A percentile compares a stretch with the other conserved stretches of the same genome.
phyloP scores from a whole-genome alignment of 108 stramenopile genomes.

The Nitzschia putrida region DNA sequence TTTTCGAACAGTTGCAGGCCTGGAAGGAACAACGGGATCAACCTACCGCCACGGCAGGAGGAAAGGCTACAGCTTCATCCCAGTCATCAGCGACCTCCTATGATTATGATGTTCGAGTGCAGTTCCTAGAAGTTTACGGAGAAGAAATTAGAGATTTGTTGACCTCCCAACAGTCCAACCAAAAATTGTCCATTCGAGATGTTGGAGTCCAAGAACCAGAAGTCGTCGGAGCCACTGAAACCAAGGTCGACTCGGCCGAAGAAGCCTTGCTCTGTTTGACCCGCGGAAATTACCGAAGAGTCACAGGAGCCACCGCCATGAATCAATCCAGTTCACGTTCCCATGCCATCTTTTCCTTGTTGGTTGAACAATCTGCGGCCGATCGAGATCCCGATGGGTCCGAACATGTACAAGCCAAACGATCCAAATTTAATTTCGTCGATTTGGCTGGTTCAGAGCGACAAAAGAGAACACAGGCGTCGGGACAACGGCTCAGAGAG shows the following conservation, averaged over 20 bases:
- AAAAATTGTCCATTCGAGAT: conserved; percentile 75
- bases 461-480: conserved; percentile 72
- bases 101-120: conserved; percentile 66
- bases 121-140: conserved; percentile 86
- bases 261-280: conserved; percentile 85
- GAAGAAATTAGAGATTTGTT: conserved; percentile 94
- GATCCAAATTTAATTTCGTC: conserved; percentile 78
- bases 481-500: conserved; percentile 87
- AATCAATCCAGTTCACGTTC: conserved; percentile 78
- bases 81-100: conserved; percentile 18
- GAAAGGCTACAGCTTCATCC: not conserved
- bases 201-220: conserved; percentile 67
- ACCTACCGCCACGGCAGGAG: not conserved
- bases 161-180: conserved; percentile 11
- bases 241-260: conserved; percentile 68
- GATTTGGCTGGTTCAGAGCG: conserved; percentile 94
- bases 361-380: conserved; percentile 59
- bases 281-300: conserved; percentile 80
- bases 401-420: conserved; percentile 25
- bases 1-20: conserved; percentile 51
- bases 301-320: conserved; percentile 92
- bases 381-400: conserved; percentile 6
- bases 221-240: conserved; percentile 84
- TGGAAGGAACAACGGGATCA: conserved; percentile 16
- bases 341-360: conserved; percentile 88